Base-by-base conservation (phyloP, 192 early-diverging fungal species). In the Coemansia sp. region DNA sequence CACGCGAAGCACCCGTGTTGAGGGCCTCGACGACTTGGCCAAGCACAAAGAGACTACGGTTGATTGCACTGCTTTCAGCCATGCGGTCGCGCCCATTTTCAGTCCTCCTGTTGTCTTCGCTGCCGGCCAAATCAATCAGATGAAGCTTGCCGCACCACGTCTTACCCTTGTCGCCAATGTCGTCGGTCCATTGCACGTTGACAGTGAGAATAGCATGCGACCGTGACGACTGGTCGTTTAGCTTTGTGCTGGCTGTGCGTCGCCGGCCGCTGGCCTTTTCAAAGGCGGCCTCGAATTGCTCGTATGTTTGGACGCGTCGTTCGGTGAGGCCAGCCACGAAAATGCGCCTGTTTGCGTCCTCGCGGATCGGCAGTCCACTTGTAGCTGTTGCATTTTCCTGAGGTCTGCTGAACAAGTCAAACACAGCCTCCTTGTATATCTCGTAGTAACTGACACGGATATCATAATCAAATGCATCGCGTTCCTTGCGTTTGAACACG, bases 381-480 rank as follows among this genome's bases (percentile, higher is more conserved):
- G 60, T 31, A 26, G 63, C 4, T n/a, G n/a, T n/a, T 1, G 2
- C 30, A 33, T 61, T 48, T 8, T 84, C 81, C 23, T 72, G 71
- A 18, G 79, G 72, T 23, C 70, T 67, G 9, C 12, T 25, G 7
- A 86, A 61, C 40, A 89, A 56, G 57, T 90, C 88, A 43, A 84
- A 84, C 10, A 90, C 84, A 2, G 74, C 72, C 46, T 90, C 89
- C 42, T 89, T 88, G 69, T 90, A 87, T 53, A 90, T 89, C 77
- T 90, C 89, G 61, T 83, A 88, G 61, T 86, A 89, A 28, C 87
- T 84, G 18, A 88, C 56, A 1, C 71, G 59, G 8, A 88, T 68
- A 26, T 79, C 72, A 56, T 79, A 75, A 62, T 79, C 81, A 13
- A 26, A 40, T 1, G 76, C 58, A 37, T 83, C 77, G n/a, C 52